Evolutionary conservation across 495 filamentous ascomycete genomes (phyloP).

Genomic region (Hypomontagnella monticulosa): DNA sequence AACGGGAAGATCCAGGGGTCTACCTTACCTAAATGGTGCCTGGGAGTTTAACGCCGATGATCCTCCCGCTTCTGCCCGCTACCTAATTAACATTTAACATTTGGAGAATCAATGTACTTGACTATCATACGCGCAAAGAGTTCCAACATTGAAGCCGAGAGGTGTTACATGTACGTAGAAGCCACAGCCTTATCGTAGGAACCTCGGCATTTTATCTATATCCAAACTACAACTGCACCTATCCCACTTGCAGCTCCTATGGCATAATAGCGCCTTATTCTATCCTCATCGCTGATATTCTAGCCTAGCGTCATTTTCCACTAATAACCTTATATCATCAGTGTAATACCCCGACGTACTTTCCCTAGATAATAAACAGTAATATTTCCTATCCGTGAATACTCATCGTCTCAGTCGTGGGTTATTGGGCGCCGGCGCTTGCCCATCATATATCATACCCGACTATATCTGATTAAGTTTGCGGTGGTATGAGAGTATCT

Average conservation of each 20-base stretch:
- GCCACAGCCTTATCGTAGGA: constrained; percentile 3
- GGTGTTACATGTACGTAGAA: too few relatives aligned
- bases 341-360: neutral
- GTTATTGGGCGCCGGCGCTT: neutral
- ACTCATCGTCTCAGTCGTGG: too few relatives aligned
- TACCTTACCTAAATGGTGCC: too few relatives aligned
- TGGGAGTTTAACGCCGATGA: too few relatives aligned
- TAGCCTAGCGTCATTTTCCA: neutral
- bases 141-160: too few relatives aligned
- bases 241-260: neutral
- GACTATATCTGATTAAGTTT: constrained; percentile 2
- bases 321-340: neutral
- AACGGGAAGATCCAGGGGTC: constrained; percentile 38
- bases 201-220: constrained; percentile 32
- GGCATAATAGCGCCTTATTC: constrained; percentile 25
- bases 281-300: constrained; percentile 27
- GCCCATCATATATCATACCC: neutral
- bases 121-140: too few relatives aligned
- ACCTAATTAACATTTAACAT: too few relatives aligned
- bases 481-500: constrained; percentile 30
- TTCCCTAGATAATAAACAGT: too few relatives aligned
- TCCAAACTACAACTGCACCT: neutral
- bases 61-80: too few relatives aligned
- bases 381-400: too few relatives aligned
- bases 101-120: too few relatives aligned